Percentiles rank a stretch among this genome's conserved stretches.
These are phyloP conservation scores for Thermomucor indicae-seudaticae DNA, from an alignment of 371 early-diverging fungal species.

Conservation along the genomic window DNA sequence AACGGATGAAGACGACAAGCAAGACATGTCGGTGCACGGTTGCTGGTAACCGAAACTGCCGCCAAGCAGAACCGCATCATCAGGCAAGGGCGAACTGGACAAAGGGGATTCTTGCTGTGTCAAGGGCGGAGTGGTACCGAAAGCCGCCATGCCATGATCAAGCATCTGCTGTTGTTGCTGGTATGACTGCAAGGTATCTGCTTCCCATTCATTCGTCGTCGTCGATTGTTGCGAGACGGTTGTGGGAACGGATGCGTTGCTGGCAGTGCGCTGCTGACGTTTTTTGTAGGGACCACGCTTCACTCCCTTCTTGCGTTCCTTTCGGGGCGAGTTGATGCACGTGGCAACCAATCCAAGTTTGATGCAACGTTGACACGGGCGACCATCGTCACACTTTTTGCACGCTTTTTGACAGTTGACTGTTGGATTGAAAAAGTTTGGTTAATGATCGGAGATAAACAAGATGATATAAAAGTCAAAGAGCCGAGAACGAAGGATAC, in stretches of 20 bases:
- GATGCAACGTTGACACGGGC: constrained; percentile 86
- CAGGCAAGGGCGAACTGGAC: constrained; percentile 5
- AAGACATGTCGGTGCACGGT: no score
- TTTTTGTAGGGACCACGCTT: constrained; percentile 83
- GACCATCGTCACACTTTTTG: constrained; percentile 87
- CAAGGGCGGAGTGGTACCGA: constrained; percentile 3
- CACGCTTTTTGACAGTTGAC: constrained; percentile 92
- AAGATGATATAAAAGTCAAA: constrained; percentile 10
- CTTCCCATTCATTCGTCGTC: no score
- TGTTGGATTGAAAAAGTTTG: constrained; percentile 10
- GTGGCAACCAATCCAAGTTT: constrained; percentile 68
- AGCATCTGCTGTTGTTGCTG: no score
- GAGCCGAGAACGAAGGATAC: constrained; percentile 5
- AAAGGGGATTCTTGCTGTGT: constrained; percentile 8
- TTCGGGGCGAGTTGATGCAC: constrained; percentile 79
- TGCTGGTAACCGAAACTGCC: no score
- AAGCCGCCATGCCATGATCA: no score
- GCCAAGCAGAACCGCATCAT: constrained; percentile 1
- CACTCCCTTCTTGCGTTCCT: constrained; percentile 81
- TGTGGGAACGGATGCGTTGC: neutral
- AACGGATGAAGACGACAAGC: no score
- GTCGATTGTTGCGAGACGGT: neutral
- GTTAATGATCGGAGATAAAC: constrained; percentile 6
- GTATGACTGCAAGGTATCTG: no score
- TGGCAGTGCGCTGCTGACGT: constrained; percentile 14